Base-by-base conservation (phyloP, 2,329 filamentous ascomycete species). In the Colletotrichum navitas region DNA sequence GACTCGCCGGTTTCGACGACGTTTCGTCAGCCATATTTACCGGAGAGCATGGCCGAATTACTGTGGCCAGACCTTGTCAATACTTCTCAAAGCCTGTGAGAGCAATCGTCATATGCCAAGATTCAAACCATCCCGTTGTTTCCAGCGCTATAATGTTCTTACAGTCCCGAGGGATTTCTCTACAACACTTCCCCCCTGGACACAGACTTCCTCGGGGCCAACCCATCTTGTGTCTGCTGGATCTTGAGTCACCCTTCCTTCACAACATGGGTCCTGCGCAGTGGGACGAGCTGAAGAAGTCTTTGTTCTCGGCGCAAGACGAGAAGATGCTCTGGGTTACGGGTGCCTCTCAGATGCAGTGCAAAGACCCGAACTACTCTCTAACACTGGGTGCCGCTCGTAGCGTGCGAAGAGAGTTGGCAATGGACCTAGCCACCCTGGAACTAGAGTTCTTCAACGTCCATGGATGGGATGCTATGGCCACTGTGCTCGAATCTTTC, bases 301-400 rank as follows among this genome's bases (percentile, higher is more conserved):
- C 59, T 5, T 16, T 72, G n/a, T 24, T 55, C 34, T 72, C 60
- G 3, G 61, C 67, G 2, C 70, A 72, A 11, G 51, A 65, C 3
- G 70, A 66, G 26, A 72, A 52, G 5, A 54, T 80, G 29, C 70
- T 81, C 7, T 82, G 80, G 80, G 58, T 81, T 10, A 81, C 80
- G 1, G 75, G 75, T 1, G 73, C 75, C 1, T 72, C 72, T 6
- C 78, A 81, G 36, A 66, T 78, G 1, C 36, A 65, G 0, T 80
- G 78, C 56, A 14, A 32, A 5, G 75, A 79, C 36, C 80, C 80
- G 0, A 54, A 72, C 16, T 79, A 76, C 26, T 78, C 78, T 0
- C 74, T 76, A 18, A 64, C 75, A 10, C 68, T 81, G n/a, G 81
- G 81, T 1, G 43, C 76, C 0, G 75, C 77, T 1, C 74, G 81